Conservation (phyloP, 805 yeast genomes). For the Sugiyamaella qingdaonensis region DNA sequence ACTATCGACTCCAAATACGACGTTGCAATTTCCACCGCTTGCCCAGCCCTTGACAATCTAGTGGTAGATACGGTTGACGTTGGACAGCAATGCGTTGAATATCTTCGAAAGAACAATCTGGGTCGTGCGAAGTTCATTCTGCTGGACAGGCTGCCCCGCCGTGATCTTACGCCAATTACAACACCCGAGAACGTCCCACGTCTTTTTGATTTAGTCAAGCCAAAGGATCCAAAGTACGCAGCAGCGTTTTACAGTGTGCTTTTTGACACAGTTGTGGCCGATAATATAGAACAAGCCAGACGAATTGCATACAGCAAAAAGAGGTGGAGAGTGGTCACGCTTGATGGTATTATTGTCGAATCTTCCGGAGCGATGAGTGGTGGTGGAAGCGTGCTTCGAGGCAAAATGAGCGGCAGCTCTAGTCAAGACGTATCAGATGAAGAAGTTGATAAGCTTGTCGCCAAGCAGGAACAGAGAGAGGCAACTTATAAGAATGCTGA, state of each 20-base stretch:
- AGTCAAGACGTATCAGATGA: slow-evolving; percentile 45
- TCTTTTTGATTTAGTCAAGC: slow-evolving; percentile 74
- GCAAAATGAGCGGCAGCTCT: slow-evolving; percentile 54
- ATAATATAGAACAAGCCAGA: slow-evolving; percentile 73
- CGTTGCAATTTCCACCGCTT: slow-evolving; percentile 91
- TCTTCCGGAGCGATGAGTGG: slow-evolving; percentile 95
- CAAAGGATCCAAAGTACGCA: slow-evolving; percentile 60
- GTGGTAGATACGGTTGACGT: slow-evolving; percentile 79
- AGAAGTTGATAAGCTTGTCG: slow-evolving; percentile 52
- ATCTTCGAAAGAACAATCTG: slow-evolving; percentile 71
- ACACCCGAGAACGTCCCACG: slow-evolving; percentile 79
- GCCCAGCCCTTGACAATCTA: slow-evolving; percentile 84
- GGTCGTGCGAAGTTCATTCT: slow-evolving; percentile 90
- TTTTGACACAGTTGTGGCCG: slow-evolving; percentile 83
- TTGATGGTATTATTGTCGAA: slow-evolving; percentile 89
- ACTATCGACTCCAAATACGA: slow-evolving; percentile 83
- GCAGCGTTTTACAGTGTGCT: slow-evolving; percentile 89
- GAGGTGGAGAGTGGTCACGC: slow-evolving; percentile 84
- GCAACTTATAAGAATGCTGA: slow-evolving; percentile 41
- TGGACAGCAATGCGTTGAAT: slow-evolving; percentile 75
- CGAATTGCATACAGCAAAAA: slow-evolving; percentile 78
- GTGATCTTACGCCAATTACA: slow-evolving; percentile 51
- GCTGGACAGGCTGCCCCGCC: slow-evolving; percentile 64
- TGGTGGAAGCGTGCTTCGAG: slow-evolving; percentile 63
- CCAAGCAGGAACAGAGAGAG: slow-evolving; percentile 52